Percentiles rank a stretch among this genome's conserved stretches.
These are phyloP conservation scores for Hypomontagnella monticulosa DNA, from an alignment of 495 filamentous ascomycete species.

Conservation along the genomic window DNA sequence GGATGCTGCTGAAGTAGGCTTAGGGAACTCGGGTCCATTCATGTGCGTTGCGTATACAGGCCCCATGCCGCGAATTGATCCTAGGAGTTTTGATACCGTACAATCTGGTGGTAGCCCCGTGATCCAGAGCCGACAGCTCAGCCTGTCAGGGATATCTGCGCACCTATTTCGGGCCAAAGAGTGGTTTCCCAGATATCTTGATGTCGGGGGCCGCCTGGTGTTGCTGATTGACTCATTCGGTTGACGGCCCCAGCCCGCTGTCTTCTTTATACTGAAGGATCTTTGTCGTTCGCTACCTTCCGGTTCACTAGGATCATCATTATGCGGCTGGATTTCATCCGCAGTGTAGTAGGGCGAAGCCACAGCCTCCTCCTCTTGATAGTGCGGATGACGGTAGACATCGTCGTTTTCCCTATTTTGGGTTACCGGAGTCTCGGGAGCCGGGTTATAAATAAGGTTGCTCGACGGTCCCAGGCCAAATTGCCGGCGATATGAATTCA, in stretches of 20 bases:
- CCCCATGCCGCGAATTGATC: constrained; percentile 42
- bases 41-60: constrained; percentile 47
- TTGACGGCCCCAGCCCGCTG: too few relatives aligned
- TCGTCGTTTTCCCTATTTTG: not conserved
- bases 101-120: constrained; percentile 41
- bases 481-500: not conserved
- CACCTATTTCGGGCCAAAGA: not conserved
- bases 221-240: too few relatives aligned
- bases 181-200: constrained; percentile 5
- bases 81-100: constrained; percentile 34
- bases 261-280: too few relatives aligned
- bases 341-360: not conserved
- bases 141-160: constrained; percentile 38
- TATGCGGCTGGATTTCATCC: not conserved
- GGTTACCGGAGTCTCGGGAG: not conserved
- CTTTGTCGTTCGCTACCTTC: too few relatives aligned
- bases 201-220: too few relatives aligned
- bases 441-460: constrained; percentile 1
- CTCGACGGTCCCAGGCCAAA: constrained; percentile 7
- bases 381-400: not conserved
- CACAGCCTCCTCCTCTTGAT: not conserved
- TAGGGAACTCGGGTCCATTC: too few relatives aligned
- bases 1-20: constrained; percentile 44
- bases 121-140: constrained; percentile 51
- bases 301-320: not conserved